Evolutionary conservation across 441 rosid genomes (phyloP), one percentile per base, ranked within the genome.

Genomic region (Cnidoscolus chayamansa): DNA sequence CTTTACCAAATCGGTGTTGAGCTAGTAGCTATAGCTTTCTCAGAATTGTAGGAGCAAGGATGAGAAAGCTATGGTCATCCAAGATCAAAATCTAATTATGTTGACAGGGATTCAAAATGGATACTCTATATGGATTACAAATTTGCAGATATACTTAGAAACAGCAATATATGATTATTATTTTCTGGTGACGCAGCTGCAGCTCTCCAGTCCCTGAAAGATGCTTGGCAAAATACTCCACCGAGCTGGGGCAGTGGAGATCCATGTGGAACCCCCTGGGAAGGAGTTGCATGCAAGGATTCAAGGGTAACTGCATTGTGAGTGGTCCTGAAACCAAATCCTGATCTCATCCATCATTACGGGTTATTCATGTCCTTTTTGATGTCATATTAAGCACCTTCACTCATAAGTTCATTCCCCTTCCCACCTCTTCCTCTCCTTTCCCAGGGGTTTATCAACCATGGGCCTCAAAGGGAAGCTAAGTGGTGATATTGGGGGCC

Each of bases 251-350:
- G 71, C 63, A 83, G 70, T 20, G 79, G 84, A 54, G 97, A 90
- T 80, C 97, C 99, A n/a, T 92, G 97, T 80, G 88, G 89, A 78
- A 72, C 79, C 63, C 89, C 84, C 49, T 94, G 97, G 99, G 98
- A 95, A 76, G 99, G 97, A 68, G 84, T 95, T 77, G 73, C 88
- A 16, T 95, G 97, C 80, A 77, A 80, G 70, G 63, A 62, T 72
- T 85, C 97, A 1, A 86, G 97, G 80, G 88, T 95, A 69, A 89
- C 90, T 32, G 84, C 88, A 64, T 62, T 94, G 98, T 94, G 67
- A 89, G 97, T 81, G 53, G 50, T 51, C 16, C 63, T 30, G 10
- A 45, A 47, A 19, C 11, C 16, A 12, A 11, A 47, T 62, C 49
- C 37, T n/a, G 48, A 16, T 62, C 2, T 7, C 1, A 16, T 66